Evolutionary conservation across 2,329 filamentous ascomycete genomes (phyloP), one percentile per base, ranked within the genome.

Genomic region (Aspergillus aculeatus): DNA sequence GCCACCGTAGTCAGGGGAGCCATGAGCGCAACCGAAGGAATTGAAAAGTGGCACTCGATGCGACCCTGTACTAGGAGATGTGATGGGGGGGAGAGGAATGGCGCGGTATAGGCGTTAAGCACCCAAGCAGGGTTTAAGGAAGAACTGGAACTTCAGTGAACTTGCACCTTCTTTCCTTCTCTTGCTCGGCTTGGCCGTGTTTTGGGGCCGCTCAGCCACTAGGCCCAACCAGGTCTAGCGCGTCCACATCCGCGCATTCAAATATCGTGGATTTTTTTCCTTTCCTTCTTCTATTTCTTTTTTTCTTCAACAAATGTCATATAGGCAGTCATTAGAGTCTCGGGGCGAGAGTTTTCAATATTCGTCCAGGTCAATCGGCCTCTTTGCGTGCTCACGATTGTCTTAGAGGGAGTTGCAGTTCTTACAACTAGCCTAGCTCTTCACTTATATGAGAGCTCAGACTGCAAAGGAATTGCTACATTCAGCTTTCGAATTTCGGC

Each of bases 321-420:
- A 79, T 83, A 94, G 92, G 89, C 90, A 89, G 86, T 90, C 91
- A 90, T 94, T 98, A 98, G 95, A 99, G 95, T 99, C 95, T 96
- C 94, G 93, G 90, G 90, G 87, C 87, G 90, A 87, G 90, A 86
- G 68, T 21, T 62, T 74, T 75, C 91, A 91, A 85, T 98, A 86
- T 90, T 92, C 92, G 87, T 90, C 91, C 90, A 96, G 91, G 86
- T 89, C 85, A 87, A 83, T 78, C 77, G 85, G 89, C 84, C 90
- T 93, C 89, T 81, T 82, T 82, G 91, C 93, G 94, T 91, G 95
- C 95, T 99, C 92, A 93, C 88, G 91, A 92, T 90, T 84, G 90
- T 90, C 94, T 89, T 91, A 96, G 91, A 90, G 75, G 86, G 82
- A 81, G 78, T 78, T 81, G 81, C 87, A 85, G 86, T 89, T 85